Evolutionary conservation across 495 filamentous ascomycete genomes (phyloP).

Genomic region (Chlorociboria aeruginascens): DNA sequence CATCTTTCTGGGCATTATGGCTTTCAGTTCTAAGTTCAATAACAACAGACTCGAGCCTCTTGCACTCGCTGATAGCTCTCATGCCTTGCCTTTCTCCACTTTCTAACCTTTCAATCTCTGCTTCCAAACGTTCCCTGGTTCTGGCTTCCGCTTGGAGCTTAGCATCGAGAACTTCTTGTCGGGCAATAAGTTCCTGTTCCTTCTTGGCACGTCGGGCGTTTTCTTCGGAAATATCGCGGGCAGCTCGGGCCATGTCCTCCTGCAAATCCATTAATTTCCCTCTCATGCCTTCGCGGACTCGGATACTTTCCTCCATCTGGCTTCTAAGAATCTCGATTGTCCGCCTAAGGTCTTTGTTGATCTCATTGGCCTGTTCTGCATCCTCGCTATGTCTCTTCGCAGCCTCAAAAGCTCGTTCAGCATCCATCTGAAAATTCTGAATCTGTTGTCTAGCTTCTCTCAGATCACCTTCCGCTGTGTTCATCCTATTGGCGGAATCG

Average conservation of each 20-base stretch:
- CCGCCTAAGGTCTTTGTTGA: constrained; percentile 36
- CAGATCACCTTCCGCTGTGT: constrained; percentile 33
- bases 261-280: constrained; percentile 72
- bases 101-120: constrained; percentile 66
- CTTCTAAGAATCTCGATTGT: constrained; percentile 18
- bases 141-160: constrained; percentile 64
- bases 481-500: constrained; percentile 44
- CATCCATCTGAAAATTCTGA: constrained; percentile 36
- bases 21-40: constrained; percentile 54
- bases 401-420: constrained; percentile 17
- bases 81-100: constrained; percentile 59
- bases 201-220: constrained; percentile 61
- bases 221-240: constrained; percentile 64
- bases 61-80: constrained; percentile 40
- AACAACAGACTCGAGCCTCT: constrained; percentile 55
- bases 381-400: constrained; percentile 20
- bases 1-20: constrained; percentile 48
- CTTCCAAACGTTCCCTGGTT: constrained; percentile 66
- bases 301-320: constrained; percentile 77
- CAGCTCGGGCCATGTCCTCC: constrained; percentile 69
- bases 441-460: constrained; percentile 35
- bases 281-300: constrained; percentile 64
- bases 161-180: constrained; percentile 68
- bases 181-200: constrained; percentile 60
- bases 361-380: constrained; percentile 38